Percentiles rank a stretch among this genome's conserved stretches.
phyloP scores from a whole-genome alignment of 495 filamentous ascomycete genomes.

The Penicillium taxi region DNA sequence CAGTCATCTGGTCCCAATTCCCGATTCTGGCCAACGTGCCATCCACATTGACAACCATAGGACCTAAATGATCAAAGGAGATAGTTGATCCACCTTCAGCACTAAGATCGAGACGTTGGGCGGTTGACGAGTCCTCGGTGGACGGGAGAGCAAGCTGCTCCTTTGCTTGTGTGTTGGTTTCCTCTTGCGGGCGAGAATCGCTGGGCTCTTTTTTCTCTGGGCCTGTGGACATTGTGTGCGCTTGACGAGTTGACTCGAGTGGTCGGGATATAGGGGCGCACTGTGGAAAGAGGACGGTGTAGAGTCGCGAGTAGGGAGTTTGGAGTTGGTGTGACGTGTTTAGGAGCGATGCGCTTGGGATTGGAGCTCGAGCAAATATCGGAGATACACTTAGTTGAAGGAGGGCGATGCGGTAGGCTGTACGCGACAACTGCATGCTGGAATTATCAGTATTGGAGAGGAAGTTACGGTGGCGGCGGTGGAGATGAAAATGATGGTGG shows the following conservation, averaged over 20 bases:
- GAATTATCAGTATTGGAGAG: constrained; percentile 1
- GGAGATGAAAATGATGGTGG: constrained; percentile 9
- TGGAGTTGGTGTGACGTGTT: constrained; percentile 3
- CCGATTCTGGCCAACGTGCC: constrained; percentile 55
- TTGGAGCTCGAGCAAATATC: constrained; percentile 17
- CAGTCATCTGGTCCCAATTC: constrained; percentile 62
- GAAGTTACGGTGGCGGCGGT: no score
- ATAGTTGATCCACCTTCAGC: constrained; percentile 35
- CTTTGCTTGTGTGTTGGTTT: constrained; percentile 4
- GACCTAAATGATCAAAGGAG: constrained; percentile 52
- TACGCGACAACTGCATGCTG: constrained; percentile 22
- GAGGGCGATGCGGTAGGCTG: constrained; percentile 24
- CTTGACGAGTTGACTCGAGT: constrained; percentile 5
- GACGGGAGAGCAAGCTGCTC: constrained; percentile 24
- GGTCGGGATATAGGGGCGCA: constrained; percentile 9
- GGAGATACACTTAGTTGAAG: constrained; percentile 22
- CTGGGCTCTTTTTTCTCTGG: constrained; percentile 7
- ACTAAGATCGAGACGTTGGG: constrained; percentile 39
- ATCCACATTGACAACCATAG: constrained; percentile 60
- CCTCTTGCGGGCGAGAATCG: constrained; percentile 9
- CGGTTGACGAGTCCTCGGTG: constrained; percentile 5
- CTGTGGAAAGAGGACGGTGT: constrained; percentile 21
- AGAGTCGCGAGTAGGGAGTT: constrained; percentile 8
- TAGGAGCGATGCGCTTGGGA: constrained; percentile 4
- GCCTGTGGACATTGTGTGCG: constrained; percentile 16